A percentile compares a stretch with the other conserved stretches of the same genome.
These are phyloP conservation scores for Wickerhamiella qilinensis DNA, from an alignment of 805 yeast species.

Conservation along the genomic window DNA sequence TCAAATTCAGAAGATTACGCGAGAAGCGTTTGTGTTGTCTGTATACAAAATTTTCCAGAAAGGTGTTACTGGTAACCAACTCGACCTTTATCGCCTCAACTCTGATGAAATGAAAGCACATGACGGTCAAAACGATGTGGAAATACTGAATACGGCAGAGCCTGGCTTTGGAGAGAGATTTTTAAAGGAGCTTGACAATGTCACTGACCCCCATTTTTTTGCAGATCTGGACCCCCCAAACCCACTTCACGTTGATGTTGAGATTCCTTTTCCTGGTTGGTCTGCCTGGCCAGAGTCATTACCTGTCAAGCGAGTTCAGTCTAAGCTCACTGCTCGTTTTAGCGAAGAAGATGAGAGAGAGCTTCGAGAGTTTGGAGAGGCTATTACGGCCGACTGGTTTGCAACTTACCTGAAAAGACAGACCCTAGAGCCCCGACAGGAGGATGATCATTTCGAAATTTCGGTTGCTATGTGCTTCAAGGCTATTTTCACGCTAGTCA, in stretches of 20 bases:
- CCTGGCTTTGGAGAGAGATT: conserved; percentile 28
- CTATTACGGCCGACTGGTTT: not conserved
- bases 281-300: conserved; percentile 1
- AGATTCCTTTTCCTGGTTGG: conserved; percentile 1
- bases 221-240: conserved; percentile 32
- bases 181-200: conserved; percentile 34
- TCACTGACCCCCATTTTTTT: conserved; percentile 36
- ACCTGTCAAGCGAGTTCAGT: not conserved
- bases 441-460: conserved; percentile 51
- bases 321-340: not conserved
- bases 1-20: conserved; percentile 38
- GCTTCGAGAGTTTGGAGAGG: not conserved
- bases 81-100: conserved; percentile 19
- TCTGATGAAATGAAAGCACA: conserved; percentile 24
- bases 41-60: conserved; percentile 30
- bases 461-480: conserved; percentile 43
- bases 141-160: conserved; percentile 21
- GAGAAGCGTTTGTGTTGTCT: conserved; percentile 42
- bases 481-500: conserved; percentile 32
- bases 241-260: not conserved
- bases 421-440: conserved; percentile 37
- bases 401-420: conserved; percentile 26
- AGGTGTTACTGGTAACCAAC: conserved; percentile 33
- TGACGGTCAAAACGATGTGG: not conserved
- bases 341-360: not conserved